These are phyloP conservation scores for Nyssa sinensis DNA, from an alignment of 148 eudicot genomes.

Conservation along the genomic window DNA sequence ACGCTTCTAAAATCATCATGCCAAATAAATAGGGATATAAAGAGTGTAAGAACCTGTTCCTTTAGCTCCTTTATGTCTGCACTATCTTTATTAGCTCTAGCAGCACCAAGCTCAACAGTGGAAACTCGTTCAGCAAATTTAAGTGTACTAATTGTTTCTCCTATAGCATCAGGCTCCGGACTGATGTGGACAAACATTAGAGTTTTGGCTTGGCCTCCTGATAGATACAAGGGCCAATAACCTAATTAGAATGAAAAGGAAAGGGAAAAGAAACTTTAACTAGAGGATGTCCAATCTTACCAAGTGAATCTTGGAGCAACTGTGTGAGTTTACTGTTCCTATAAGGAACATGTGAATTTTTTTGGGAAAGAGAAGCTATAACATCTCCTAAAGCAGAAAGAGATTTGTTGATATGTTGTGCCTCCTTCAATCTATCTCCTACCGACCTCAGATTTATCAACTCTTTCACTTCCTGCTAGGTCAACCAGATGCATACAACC, in stretches of 20 bases:
- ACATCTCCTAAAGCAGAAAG: conserved; percentile 97
- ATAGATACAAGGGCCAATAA: conserved; percentile 1
- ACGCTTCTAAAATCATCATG: no score
- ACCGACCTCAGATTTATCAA: conserved; percentile 76
- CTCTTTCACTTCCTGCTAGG: conserved; percentile 97
- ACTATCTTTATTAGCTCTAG: conserved; percentile 65
- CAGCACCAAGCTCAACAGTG: conserved; percentile 90
- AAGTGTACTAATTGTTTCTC: conserved; percentile 87
- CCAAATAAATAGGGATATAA: neutral
- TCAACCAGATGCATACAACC: conserved; percentile 98
- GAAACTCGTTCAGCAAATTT: conserved; percentile 98
- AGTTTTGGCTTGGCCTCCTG: conserved; percentile 97
- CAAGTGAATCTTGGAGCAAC: conserved; percentile 91
- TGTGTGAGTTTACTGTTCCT: conserved; percentile 93
- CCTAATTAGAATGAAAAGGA: conserved; percentile 2
- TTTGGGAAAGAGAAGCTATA: conserved; percentile 77
- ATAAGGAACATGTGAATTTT: conserved; percentile 79
- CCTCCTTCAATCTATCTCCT: conserved; percentile 92
- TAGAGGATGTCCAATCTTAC: conserved; percentile 31
- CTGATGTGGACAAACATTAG: conserved; percentile 96
- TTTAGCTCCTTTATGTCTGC: conserved; percentile 71
- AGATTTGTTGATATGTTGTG: conserved; percentile 86
- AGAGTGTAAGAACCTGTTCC: conserved; percentile 60
- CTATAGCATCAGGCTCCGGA: conserved; percentile 79
- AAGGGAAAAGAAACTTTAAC: neutral